phyloP scores from a whole-genome alignment of 2,329 filamentous ascomycete genomes.

The Aschersonia sp. region DNA sequence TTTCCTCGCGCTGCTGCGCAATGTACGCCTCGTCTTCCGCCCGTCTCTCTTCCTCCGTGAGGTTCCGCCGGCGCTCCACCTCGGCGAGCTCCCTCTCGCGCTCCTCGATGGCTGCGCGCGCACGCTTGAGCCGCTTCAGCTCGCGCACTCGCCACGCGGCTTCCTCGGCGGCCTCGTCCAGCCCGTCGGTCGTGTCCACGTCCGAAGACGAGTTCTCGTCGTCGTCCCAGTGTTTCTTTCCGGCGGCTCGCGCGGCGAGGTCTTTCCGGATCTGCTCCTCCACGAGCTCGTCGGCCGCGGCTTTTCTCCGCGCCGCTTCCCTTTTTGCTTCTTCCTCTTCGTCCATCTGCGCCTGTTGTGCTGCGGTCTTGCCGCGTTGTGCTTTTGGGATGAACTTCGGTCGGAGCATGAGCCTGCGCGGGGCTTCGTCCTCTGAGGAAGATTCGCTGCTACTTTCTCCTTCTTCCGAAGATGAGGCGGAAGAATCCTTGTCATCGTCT shows the following conservation, averaged over 20 bases:
- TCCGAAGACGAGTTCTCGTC: slow-evolving; percentile 55
- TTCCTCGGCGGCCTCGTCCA: slow-evolving; percentile 76
- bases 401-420: slow-evolving; percentile 33
- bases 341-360: neutral
- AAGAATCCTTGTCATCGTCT: slow-evolving; percentile 23
- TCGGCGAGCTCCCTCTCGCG: slow-evolving; percentile 78
- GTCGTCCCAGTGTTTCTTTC: slow-evolving; percentile 80
- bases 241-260: slow-evolving; percentile 56
- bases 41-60: slow-evolving; percentile 74
- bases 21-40: slow-evolving; percentile 73
- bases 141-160: slow-evolving; percentile 92
- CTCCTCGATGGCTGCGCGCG: slow-evolving; percentile 70
- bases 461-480: slow-evolving; percentile 25
- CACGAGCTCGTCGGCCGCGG: slow-evolving; percentile 64
- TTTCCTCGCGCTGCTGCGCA: slow-evolving; percentile 65
- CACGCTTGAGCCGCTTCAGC: slow-evolving; percentile 73
- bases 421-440: slow-evolving; percentile 21
- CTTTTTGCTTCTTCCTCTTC: slow-evolving; percentile 25
- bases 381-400: slow-evolving; percentile 49
- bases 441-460: slow-evolving; percentile 24
- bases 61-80: slow-evolving; percentile 71
- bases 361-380: slow-evolving; percentile 25
- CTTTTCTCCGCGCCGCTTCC: slow-evolving; percentile 42
- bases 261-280: slow-evolving; percentile 81
- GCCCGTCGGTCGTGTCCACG: slow-evolving; percentile 76